Evolutionary conservation across 768 basidiomycete species (phyloP).

Genomic region (Russula abietina): DNA sequence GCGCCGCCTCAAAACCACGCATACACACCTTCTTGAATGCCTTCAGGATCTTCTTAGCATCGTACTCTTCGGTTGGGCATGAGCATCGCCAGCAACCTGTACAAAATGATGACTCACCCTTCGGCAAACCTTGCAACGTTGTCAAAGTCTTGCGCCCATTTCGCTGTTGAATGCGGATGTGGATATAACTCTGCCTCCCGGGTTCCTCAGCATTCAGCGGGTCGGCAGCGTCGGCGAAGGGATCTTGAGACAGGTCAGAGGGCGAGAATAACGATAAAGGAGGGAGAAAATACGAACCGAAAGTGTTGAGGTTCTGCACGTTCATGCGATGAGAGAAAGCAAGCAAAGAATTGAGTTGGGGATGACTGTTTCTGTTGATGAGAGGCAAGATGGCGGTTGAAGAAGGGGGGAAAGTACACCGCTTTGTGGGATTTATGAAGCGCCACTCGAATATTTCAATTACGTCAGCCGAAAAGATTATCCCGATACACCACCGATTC

Average conservation of each 20-base stretch:
- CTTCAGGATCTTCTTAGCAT: slow-evolving; percentile 96
- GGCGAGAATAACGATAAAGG: slow-evolving; percentile 23
- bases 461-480: slow-evolving; percentile 10
- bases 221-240: slow-evolving; percentile 92
- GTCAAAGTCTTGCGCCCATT: slow-evolving; percentile 99
- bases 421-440: slow-evolving; percentile 13
- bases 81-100: slow-evolving; percentile 18
- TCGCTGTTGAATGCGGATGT: slow-evolving; percentile 97
- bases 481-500: slow-evolving; percentile 15
- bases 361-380: slow-evolving; percentile 36
- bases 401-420: slow-evolving; percentile 24
- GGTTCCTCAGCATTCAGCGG: slow-evolving; percentile 72
- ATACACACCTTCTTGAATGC: slow-evolving; percentile 89
- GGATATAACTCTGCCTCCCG: slow-evolving; percentile 79
- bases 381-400: slow-evolving; percentile 27
- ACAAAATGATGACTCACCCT: slow-evolving; percentile 42
- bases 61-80: slow-evolving; percentile 62
- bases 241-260: slow-evolving; percentile 51
- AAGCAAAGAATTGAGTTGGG: slow-evolving; percentile 40
- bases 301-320: slow-evolving; percentile 86
- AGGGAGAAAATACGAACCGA: slow-evolving; percentile 45
- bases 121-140: slow-evolving; percentile 91
- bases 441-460: neutral
- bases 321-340: slow-evolving; percentile 73
- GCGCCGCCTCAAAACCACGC: neutral